Percentiles rank a stretch among this genome's conserved stretches.
phyloP scores from a whole-genome alignment of 2,329 filamentous ascomycete species.

The Ceratocystis eucalypticola region DNA sequence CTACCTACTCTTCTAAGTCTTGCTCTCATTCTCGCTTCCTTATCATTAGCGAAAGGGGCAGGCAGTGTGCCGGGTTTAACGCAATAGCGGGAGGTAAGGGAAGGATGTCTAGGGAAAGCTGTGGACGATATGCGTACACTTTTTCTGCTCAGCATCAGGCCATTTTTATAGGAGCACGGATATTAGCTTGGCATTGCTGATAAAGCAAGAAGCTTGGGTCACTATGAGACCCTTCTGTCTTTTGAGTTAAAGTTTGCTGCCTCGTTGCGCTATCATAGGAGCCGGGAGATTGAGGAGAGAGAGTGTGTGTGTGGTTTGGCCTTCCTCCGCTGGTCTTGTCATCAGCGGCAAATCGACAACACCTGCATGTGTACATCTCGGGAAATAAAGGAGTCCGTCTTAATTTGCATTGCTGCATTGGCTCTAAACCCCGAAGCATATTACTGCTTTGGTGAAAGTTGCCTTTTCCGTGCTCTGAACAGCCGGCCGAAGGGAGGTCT shows the following conservation, averaged over 20 bases:
- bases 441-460: not conserved
- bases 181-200: not conserved
- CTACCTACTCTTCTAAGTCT: no score
- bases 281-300: not conserved
- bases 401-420: not conserved
- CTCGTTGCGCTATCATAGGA: not conserved
- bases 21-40: no score
- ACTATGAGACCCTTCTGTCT: not conserved
- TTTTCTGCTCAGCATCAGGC: not conserved
- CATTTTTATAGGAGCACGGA: conserved; percentile 2
- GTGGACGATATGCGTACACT: not conserved
- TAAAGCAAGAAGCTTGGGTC: conserved; percentile 1
- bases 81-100: not conserved
- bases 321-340: not conserved
- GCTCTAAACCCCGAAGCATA: not conserved
- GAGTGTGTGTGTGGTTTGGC: not conserved
- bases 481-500: not conserved
- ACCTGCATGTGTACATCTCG: not conserved
- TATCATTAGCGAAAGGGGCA: no score
- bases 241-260: conserved; percentile 8
- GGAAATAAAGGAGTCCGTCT: not conserved
- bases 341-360: not conserved
- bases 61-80: not conserved
- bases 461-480: not conserved
- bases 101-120: not conserved